Conservation (phyloP, 768 basidiomycete species). For the Heimioporus sp. region DNA sequence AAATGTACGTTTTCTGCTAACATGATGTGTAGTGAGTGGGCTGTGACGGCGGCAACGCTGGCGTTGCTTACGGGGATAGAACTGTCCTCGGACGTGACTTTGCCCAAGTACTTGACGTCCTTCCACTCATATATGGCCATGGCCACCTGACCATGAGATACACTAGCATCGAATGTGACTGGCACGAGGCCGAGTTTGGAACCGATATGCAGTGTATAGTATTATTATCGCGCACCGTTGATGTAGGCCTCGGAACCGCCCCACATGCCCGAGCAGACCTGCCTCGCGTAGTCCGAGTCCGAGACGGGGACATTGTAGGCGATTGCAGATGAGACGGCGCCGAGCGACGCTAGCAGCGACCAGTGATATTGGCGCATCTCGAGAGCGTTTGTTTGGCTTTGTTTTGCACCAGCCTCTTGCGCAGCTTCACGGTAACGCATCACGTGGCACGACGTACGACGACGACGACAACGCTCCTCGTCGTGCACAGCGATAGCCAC, state of each 20-base stretch:
- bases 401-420: slow-evolving; percentile 14
- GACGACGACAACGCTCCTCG: background rate
- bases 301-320: slow-evolving; percentile 66
- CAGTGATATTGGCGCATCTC: slow-evolving; percentile 15
- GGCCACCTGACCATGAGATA: slow-evolving; percentile 84
- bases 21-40: slow-evolving; percentile 17
- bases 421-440: slow-evolving; percentile 10
- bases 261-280: slow-evolving; percentile 97
- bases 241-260: slow-evolving; percentile 75
- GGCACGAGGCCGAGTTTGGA: slow-evolving; percentile 20
- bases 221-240: slow-evolving; percentile 54
- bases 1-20: slow-evolving; percentile 89
- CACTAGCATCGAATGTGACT: slow-evolving; percentile 71
- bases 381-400: slow-evolving; percentile 28
- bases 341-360: slow-evolving; percentile 24
- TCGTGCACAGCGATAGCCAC: background rate
- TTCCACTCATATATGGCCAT: slow-evolving; percentile 97
- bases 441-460: slow-evolving; percentile 25
- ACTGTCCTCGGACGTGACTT: slow-evolving; percentile 54
- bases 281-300: slow-evolving; percentile 80
- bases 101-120: slow-evolving; percentile 83
- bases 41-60: slow-evolving; percentile 7
- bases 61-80: slow-evolving; percentile 59
- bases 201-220: slow-evolving; percentile 2
- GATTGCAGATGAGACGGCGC: slow-evolving; percentile 33